phyloP scores from a whole-genome alignment of 2,329 filamentous ascomycete genomes.

The Raffaelea arxii region DNA sequence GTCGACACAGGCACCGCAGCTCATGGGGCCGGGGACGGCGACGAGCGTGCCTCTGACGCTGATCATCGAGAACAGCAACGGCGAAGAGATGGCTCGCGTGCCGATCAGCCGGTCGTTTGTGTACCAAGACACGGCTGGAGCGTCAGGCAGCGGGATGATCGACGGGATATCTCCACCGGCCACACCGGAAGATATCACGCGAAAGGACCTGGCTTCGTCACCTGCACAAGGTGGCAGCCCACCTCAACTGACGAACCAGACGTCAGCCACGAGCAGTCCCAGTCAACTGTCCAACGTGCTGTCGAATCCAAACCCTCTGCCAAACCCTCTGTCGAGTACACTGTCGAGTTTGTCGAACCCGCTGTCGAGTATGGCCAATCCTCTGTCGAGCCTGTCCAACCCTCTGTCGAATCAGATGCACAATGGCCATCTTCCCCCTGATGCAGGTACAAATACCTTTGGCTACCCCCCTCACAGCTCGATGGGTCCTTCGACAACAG shows the following conservation, averaged over 20 bases:
- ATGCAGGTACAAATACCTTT: slow-evolving; percentile 44
- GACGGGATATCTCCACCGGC: slow-evolving; percentile 16
- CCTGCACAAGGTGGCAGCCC: slow-evolving; percentile 34
- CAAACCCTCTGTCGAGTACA: too few relatives aligned
- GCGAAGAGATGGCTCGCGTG: slow-evolving; percentile 42
- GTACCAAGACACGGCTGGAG: slow-evolving; percentile 24
- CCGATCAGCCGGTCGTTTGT: slow-evolving; percentile 35
- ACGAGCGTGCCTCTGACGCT: slow-evolving; percentile 46
- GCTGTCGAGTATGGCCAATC: too few relatives aligned
- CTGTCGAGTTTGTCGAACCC: too few relatives aligned
- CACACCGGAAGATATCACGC: slow-evolving; percentile 30
- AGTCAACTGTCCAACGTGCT: slow-evolving; percentile 17
- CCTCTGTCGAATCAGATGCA: too few relatives aligned
- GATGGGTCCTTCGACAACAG: slow-evolving; percentile 35
- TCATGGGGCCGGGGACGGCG: slow-evolving; percentile 38
- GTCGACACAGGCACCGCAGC: slow-evolving; percentile 59
- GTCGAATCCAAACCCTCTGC: too few relatives aligned
- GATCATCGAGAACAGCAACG: slow-evolving; percentile 39
- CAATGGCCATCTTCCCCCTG: slow-evolving; percentile 18
- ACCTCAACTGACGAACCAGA: slow-evolving; percentile 22
- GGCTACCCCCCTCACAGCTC: slow-evolving; percentile 46
- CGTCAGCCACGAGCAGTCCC: slow-evolving; percentile 21
- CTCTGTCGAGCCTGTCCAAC: too few relatives aligned
- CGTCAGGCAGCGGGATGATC: slow-evolving; percentile 14
- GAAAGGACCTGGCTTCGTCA: slow-evolving; percentile 28